These are phyloP conservation scores for Boeremia exigua DNA, from an alignment of 2,329 filamentous ascomycete genomes.

Conservation along the genomic window DNA sequence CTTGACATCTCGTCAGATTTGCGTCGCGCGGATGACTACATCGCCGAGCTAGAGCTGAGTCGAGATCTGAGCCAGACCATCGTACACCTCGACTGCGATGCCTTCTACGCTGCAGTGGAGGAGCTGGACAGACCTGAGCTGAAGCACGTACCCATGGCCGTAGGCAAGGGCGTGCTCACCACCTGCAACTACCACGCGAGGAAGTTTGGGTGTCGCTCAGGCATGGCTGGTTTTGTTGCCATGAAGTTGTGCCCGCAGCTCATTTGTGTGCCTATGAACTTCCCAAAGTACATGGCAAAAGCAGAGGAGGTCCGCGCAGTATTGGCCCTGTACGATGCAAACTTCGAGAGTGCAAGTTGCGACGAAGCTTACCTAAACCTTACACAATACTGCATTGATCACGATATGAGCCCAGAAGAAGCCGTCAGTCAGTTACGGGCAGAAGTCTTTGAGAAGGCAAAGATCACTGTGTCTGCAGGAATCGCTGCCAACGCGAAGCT, in stretches of 20 bases:
- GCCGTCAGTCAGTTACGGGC: conserved; percentile 78
- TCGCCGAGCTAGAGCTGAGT: conserved; percentile 76
- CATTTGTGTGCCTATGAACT: conserved; percentile 82
- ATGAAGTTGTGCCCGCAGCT: conserved; percentile 91
- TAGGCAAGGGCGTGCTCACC: conserved; percentile 75
- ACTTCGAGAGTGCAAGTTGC: conserved; percentile 92
- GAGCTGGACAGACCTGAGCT: conserved; percentile 77
- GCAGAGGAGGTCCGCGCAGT: conserved; percentile 85
- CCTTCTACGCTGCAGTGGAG: conserved; percentile 96
- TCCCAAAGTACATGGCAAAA: conserved; percentile 89
- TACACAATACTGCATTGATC: conserved; percentile 77
- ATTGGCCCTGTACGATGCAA: conserved; percentile 83
- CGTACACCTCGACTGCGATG: conserved; percentile 95
- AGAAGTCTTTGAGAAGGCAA: conserved; percentile 76
- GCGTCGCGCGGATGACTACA: conserved; percentile 78
- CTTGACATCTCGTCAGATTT: conserved; percentile 75
- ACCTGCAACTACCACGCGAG: conserved; percentile 89
- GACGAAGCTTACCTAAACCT: conserved; percentile 98
- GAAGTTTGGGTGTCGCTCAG: conserved; percentile 87
- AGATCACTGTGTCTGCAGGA: conserved; percentile 90
- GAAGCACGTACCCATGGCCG: conserved; percentile 85
- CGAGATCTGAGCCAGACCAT: conserved; percentile 84
- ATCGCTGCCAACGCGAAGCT: conserved; percentile 93
- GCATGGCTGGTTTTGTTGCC: conserved; percentile 96
- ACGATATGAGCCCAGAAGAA: conserved; percentile 72